Base-by-base conservation (phyloP, 2,329 filamentous ascomycete species). In the Diaporthe sp. region DNA sequence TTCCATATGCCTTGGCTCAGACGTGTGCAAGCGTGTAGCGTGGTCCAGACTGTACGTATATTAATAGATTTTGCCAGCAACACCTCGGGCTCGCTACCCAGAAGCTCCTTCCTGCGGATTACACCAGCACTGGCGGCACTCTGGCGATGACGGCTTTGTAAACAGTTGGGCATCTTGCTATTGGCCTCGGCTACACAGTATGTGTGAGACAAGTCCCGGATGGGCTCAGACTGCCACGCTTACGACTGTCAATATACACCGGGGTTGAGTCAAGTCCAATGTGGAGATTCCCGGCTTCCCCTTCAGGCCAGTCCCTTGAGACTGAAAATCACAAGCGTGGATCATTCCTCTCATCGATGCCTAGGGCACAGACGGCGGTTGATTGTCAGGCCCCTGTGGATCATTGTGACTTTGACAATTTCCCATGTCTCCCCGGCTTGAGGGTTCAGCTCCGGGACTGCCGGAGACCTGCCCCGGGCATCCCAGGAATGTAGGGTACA, bases 251-350 rank as follows among this genome's bases (percentile, higher is more conserved):
- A 51, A 53, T 68, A 68, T 68, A 53, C 17, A 35, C 63, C 37
- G 47, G 63, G 63, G 30, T 68, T 27, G 63, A 68, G 63, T 68
- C 63, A 68, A 68, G 63, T 53, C 63, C 53, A 39, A 27, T 53
- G 63, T 68, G 63, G 63, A 19, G 47, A 53, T 27, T 68, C 25
- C 63, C 47, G 63, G 63, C 63, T 53, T 53, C 63, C 63, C 63
- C 63, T 53, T 53, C 32, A 53, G 47, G 32, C 63, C 47, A 8
- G n/a, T 53, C 63, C 63, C 47, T 68, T 27, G 30, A 37, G n/a
- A n/a, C 63, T 39, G 44, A 39, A 53, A 17, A 53, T 13, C 32
- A 53, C 61, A 47, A 47, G 47, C 63, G 15, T 19, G 39, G 44
- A 53, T 68, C 47, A 25, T 19, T 39, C 27, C 44, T 53, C 63